Conservation (phyloP, 2,329 filamentous ascomycete genomes). For the Penicillium capsulatum region DNA sequence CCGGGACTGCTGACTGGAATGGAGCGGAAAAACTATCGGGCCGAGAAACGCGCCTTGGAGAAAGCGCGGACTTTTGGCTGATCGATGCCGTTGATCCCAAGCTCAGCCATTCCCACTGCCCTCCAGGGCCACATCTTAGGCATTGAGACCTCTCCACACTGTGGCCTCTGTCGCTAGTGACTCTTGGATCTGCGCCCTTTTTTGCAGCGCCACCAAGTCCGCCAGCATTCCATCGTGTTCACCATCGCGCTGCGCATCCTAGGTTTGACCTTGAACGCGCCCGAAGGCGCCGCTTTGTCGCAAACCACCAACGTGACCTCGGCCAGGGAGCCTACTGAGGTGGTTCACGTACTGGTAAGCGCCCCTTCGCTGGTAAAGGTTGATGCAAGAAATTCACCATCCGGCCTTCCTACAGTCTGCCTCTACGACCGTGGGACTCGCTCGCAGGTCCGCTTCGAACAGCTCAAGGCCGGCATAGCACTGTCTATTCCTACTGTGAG, state of each 20-base stretch:
- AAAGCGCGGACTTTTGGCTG: constrained; percentile 27
- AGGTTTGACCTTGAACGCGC: constrained; percentile 15
- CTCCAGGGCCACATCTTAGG: constrained; percentile 17
- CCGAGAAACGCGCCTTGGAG: constrained; percentile 23
- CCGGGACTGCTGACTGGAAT: constrained; percentile 3
- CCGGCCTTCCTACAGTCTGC: constrained; percentile 1
- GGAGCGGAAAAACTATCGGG: constrained; percentile 6
- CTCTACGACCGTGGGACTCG: not conserved
- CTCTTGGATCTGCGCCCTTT: not conserved
- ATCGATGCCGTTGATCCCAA: constrained; percentile 24
- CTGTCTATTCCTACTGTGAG: too few relatives aligned
- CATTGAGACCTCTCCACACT: constrained; percentile 16
- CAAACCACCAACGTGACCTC: not conserved
- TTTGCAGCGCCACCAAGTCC: not conserved
- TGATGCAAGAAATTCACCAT: not conserved
- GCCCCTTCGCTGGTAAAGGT: not conserved
- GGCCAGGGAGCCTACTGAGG: not conserved
- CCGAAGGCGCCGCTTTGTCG: constrained; percentile 3
- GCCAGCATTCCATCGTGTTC: constrained; percentile 5
- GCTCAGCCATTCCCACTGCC: constrained; percentile 14
- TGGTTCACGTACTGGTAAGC: not conserved
- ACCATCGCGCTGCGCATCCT: constrained; percentile 15
- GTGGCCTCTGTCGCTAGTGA: constrained; percentile 8
- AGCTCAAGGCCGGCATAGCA: not conserved
- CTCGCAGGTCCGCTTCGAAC: not conserved